Percentiles rank a stretch among this genome's conserved stretches.
These are phyloP conservation scores for Suillus luteus DNA, from an alignment of 768 basidiomycete genomes.

Conservation along the genomic window DNA sequence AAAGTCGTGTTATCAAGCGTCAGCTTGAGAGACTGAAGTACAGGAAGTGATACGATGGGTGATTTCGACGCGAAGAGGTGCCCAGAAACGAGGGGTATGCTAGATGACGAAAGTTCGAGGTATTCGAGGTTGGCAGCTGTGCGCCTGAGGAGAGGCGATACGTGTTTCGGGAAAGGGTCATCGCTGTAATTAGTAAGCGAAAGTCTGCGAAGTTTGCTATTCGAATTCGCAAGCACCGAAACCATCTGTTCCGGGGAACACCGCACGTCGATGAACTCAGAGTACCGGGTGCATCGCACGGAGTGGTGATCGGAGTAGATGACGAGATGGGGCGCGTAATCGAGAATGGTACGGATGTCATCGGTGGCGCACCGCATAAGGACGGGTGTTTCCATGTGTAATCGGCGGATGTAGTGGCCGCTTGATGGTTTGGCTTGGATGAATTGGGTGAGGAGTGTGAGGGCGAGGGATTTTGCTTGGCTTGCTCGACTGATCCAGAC, in stretches of 20 bases:
- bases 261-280: slow-evolving; percentile 44
- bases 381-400: slow-evolving; percentile 69
- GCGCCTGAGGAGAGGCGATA: slow-evolving; percentile 53
- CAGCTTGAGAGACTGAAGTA: slow-evolving; percentile 67
- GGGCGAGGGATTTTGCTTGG: slow-evolving; percentile 50
- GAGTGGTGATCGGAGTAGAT: slow-evolving; percentile 67
- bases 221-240: slow-evolving; percentile 55
- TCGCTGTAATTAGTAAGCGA: slow-evolving; percentile 78
- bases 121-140: slow-evolving; percentile 61
- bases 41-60: slow-evolving; percentile 48
- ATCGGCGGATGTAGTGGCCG: slow-evolving; percentile 56
- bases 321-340: slow-evolving; percentile 58
- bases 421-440: slow-evolving; percentile 38
- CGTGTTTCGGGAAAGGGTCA: slow-evolving; percentile 53
- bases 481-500: slow-evolving; percentile 65
- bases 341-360: slow-evolving; percentile 69
- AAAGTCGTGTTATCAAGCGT: slow-evolving; percentile 75
- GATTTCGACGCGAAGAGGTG: slow-evolving; percentile 22
- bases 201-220: slow-evolving; percentile 54
- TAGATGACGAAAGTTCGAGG: slow-evolving; percentile 65
- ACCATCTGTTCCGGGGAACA: slow-evolving; percentile 61
- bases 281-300: slow-evolving; percentile 55
- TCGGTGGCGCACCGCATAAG: slow-evolving; percentile 66
- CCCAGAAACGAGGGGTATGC: slow-evolving; percentile 44
- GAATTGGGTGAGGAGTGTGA: slow-evolving; percentile 44